A percentile compares a stretch with the other conserved stretches of the same genome.
Evolutionary conservation across 805 yeast genomes (phyloP).

Genomic region (Saccharomycopsis guyanensis): DNA sequence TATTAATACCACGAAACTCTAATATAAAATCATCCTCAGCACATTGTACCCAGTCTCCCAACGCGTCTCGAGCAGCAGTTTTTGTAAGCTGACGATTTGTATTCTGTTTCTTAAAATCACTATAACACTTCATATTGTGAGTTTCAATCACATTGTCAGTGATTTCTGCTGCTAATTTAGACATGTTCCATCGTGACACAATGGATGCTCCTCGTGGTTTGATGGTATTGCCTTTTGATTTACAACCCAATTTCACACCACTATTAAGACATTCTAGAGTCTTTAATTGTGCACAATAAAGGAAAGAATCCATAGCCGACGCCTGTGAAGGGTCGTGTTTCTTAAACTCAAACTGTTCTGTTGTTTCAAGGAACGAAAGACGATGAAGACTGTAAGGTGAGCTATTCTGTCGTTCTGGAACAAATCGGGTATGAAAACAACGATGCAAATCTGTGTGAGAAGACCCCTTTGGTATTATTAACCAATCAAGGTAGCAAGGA

Average conservation of each 20-base stretch:
- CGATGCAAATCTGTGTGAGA: background rate
- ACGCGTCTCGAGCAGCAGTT: background rate
- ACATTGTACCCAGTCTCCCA: slow-evolving; percentile 11
- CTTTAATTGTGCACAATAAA: background rate
- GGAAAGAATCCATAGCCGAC: slow-evolving; percentile 13
- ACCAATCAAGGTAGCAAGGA: slow-evolving; percentile 36
- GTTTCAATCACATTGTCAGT: no score
- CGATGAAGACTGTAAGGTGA: background rate
- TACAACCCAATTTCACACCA: slow-evolving; percentile 20
- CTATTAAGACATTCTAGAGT: slow-evolving; percentile 14
- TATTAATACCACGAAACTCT: no score
- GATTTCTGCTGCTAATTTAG: background rate
- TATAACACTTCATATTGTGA: background rate
- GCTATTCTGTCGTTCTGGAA: background rate
- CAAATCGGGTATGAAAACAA: slow-evolving; percentile 12
- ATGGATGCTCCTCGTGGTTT: background rate
- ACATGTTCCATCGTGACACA: no score
- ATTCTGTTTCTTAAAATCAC: background rate
- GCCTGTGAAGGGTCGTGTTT: background rate
- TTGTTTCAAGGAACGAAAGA: slow-evolving; percentile 8
- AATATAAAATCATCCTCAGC: slow-evolving; percentile 2
- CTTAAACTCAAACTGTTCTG: slow-evolving; percentile 1
- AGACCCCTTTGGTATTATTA: slow-evolving; percentile 38
- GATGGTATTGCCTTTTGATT: slow-evolving; percentile 9
- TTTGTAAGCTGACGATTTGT: slow-evolving; percentile 3